Conservation (phyloP, 192 early-diverging fungal genomes). For the Rhizophagus prolifer region DNA sequence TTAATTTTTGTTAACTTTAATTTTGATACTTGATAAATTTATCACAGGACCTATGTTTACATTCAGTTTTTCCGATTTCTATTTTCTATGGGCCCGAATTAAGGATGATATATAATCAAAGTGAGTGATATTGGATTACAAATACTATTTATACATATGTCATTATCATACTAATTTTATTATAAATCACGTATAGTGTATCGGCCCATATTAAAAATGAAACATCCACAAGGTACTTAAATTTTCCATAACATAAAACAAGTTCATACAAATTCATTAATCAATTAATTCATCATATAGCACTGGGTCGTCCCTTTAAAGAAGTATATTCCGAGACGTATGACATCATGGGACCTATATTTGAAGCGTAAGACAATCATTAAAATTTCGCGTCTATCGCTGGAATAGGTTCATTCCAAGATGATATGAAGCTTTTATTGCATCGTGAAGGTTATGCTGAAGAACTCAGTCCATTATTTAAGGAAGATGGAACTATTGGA, state of each 20-base stretch:
- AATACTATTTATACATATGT: not conserved
- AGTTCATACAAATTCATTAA: no score
- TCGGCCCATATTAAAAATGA: slow-evolving; percentile 38
- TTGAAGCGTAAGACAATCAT: slow-evolving; percentile 30
- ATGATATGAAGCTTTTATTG: slow-evolving; percentile 4
- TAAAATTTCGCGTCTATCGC: not conserved
- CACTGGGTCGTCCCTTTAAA: slow-evolving; percentile 33
- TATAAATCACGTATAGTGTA: slow-evolving; percentile 13
- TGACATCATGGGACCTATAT: slow-evolving; percentile 31
- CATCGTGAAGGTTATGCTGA: slow-evolving; percentile 40
- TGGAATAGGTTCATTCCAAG: slow-evolving; percentile 9
- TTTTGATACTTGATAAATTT: no score
- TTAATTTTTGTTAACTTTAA: no score
- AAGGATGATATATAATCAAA: slow-evolving; percentile 21
- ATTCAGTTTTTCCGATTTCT: slow-evolving; percentile 2
- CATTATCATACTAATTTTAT: not conserved
- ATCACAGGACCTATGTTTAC: slow-evolving; percentile 8
- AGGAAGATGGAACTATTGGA: slow-evolving; percentile 32
- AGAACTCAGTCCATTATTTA: slow-evolving; percentile 42
- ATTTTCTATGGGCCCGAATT: slow-evolving; percentile 8
- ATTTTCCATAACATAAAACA: no score
- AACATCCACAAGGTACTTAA: slow-evolving; percentile 39
- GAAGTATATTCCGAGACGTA: slow-evolving; percentile 39
- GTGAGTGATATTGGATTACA: not conserved
- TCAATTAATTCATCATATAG: slow-evolving; percentile 17